Percentiles rank a stretch among this genome's conserved stretches.
Evolutionary conservation across 257 asterid species (phyloP).

Genomic region (Linderniella brevidens): DNA sequence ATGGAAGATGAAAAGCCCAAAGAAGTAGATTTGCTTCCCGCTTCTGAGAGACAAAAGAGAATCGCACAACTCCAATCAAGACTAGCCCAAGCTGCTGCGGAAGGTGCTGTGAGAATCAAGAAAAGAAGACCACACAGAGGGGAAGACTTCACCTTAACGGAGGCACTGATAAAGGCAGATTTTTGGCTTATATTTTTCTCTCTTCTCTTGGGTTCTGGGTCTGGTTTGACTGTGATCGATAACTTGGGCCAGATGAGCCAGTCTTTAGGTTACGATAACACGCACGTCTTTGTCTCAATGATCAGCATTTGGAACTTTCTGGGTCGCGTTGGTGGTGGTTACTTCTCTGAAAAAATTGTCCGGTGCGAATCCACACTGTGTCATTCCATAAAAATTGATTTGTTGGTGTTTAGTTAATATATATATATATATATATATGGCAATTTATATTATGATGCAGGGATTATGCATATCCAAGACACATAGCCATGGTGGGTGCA

Average conservation of each 20-base stretch:
- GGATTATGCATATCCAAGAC: conserved; percentile 83
- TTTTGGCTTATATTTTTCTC: conserved; percentile 55
- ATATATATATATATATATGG: neutral
- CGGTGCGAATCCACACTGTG: conserved; percentile 16
- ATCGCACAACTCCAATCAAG: conserved; percentile 32
- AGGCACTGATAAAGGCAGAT: conserved; percentile 47
- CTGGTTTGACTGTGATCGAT: conserved; percentile 52
- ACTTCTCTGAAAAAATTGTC: conserved; percentile 46
- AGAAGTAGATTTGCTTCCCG: conserved; percentile 34
- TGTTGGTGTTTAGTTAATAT: neutral
- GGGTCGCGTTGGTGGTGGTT: conserved; percentile 55
- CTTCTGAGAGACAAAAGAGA: conserved; percentile 35
- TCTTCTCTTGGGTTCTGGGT: conserved; percentile 40
- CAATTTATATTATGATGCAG: conserved; percentile 20
- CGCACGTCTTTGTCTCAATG: conserved; percentile 43
- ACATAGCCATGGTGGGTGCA: conserved; percentile 54
- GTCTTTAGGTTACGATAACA: conserved; percentile 36
- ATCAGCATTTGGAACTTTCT: conserved; percentile 56
- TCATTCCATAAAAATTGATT: neutral
- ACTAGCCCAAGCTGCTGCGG: conserved; percentile 56
- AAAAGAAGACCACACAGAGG: conserved; percentile 42
- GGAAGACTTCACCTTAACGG: conserved; percentile 41
- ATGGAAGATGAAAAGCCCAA: conserved; percentile 42
- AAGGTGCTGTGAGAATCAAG: conserved; percentile 50
- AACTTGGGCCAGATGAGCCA: conserved; percentile 53